phyloP scores from a whole-genome alignment of 2,329 filamentous ascomycete genomes.

The Phaeophleospora eucalypticola region DNA sequence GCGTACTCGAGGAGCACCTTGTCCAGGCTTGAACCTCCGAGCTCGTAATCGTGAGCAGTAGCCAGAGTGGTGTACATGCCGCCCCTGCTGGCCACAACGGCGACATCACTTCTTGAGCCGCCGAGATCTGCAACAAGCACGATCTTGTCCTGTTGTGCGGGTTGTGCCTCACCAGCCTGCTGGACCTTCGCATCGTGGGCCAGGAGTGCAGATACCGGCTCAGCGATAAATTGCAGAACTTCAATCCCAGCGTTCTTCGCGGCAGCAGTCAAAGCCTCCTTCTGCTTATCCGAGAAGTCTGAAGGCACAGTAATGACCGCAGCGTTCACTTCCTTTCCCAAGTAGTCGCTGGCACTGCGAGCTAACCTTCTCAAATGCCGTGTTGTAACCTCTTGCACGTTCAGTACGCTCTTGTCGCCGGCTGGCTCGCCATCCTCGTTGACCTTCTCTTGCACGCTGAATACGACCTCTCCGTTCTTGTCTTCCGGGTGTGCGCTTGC shows the following conservation, averaged over 20 bases:
- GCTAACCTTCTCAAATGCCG: constrained; percentile 80
- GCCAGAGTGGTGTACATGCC: constrained; percentile 96
- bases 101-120: constrained; percentile 85
- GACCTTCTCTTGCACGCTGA: constrained; percentile 70
- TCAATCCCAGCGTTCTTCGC: constrained; percentile 79
- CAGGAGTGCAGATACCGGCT: constrained; percentile 82
- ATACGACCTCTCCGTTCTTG: constrained; percentile 63
- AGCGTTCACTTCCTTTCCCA: constrained; percentile 90
- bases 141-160: constrained; percentile 74
- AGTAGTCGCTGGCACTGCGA: constrained; percentile 80
- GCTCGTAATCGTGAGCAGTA: constrained; percentile 92
- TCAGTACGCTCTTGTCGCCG: constrained; percentile 58
- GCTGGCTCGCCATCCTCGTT: constrained; percentile 42
- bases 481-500: constrained; percentile 86
- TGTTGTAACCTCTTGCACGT: constrained; percentile 75
- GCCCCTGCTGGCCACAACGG: constrained; percentile 83
- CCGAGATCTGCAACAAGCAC: constrained; percentile 89
- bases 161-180: constrained; percentile 56
- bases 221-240: constrained; percentile 86
- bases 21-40: constrained; percentile 80
- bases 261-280: constrained; percentile 70
- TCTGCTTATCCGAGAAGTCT: constrained; percentile 85
- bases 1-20: constrained; percentile 92
- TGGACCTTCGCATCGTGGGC: constrained; percentile 71
- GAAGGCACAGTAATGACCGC: constrained; percentile 92